These are phyloP conservation scores for Fragaria nilgerrensis DNA, from an alignment of 306 rosid species.

Conservation along the genomic window DNA sequence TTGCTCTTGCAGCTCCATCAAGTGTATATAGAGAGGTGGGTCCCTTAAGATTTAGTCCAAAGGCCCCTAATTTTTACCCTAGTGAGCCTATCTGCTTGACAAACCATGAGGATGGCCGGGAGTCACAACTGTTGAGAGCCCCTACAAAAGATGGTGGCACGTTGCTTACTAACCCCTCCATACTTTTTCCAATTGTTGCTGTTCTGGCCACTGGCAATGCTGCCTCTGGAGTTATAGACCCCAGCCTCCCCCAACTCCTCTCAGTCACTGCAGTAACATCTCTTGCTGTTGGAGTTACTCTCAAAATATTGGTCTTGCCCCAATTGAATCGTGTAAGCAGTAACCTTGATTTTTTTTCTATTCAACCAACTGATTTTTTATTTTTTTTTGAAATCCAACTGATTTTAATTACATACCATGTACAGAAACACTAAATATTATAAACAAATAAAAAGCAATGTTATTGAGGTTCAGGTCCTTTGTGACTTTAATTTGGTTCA, in stretches of 20 bases:
- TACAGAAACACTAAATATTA: neutral
- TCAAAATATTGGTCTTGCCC: slow-evolving; percentile 66
- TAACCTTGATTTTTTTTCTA: neutral
- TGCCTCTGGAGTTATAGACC: slow-evolving; percentile 83
- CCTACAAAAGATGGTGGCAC: slow-evolving; percentile 62
- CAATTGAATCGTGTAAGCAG: slow-evolving; percentile 66
- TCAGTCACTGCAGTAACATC: slow-evolving; percentile 71
- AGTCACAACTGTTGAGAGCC: slow-evolving; percentile 79
- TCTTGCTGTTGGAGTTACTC: slow-evolving; percentile 72
- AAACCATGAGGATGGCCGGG: slow-evolving; percentile 89
- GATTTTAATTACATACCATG: neutral
- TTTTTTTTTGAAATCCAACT: too few species aligned
- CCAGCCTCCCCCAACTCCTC: slow-evolving; percentile 74
- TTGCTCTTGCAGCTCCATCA: slow-evolving; percentile 88
- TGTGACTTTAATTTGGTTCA: neutral
- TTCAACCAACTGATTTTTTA: neutral
- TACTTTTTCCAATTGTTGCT: slow-evolving; percentile 71
- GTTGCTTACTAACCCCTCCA: slow-evolving; percentile 60
- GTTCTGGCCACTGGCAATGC: slow-evolving; percentile 82
- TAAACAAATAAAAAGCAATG: neutral
- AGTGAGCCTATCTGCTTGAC: slow-evolving; percentile 93
- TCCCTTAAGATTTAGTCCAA: slow-evolving; percentile 80
- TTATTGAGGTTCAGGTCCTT: neutral
- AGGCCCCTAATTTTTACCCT: slow-evolving; percentile 67
- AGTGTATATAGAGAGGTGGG: slow-evolving; percentile 71